A percentile compares a stretch with the other conserved stretches of the same genome.
Conservation (phyloP, 441 rosid species). For the Gossypium lobatum region DNA sequence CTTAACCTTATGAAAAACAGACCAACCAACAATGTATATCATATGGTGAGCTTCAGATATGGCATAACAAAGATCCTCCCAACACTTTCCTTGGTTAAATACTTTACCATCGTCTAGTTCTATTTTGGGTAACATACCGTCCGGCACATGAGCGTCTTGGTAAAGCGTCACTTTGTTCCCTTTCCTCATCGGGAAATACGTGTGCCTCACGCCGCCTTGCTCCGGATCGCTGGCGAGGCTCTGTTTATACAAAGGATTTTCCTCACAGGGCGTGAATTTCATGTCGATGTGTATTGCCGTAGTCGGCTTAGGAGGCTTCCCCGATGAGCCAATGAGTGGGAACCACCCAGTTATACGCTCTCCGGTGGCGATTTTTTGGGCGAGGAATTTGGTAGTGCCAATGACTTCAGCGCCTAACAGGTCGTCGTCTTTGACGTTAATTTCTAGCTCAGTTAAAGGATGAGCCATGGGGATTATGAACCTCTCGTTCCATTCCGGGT, state of each 20-base stretch:
- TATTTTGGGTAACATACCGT: constrained; percentile 41
- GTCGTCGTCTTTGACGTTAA: constrained; percentile 80
- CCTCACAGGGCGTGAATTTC: constrained; percentile 56
- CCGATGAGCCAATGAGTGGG: constrained; percentile 35
- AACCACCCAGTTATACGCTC: constrained; percentile 48
- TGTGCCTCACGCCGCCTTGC: constrained; percentile 45
- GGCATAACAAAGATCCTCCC: constrained; percentile 87
- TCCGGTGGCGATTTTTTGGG: constrained; percentile 33
- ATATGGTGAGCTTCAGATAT: constrained; percentile 83
- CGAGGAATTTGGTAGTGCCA: constrained; percentile 56
- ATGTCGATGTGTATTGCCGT: constrained; percentile 48
- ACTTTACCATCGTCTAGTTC: constrained; percentile 41
- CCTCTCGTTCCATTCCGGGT: constrained; percentile 71
- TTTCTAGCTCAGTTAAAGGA: constrained; percentile 49
- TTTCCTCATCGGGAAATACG: constrained; percentile 79
- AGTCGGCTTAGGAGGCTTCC: constrained; percentile 51
- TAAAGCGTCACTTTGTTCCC: constrained; percentile 60
- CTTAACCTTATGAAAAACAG: constrained; percentile 68
- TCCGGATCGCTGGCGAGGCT: constrained; percentile 72
- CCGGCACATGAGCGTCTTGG: constrained; percentile 78
- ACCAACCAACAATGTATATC: constrained; percentile 88
- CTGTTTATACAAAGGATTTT: constrained; percentile 39
- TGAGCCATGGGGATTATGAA: constrained; percentile 65
- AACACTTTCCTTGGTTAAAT: constrained; percentile 50
- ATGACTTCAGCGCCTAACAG: constrained; percentile 66